Evolutionary conservation across 1,284 basidiomycete species (phyloP), one percentile per base, ranked within the genome.

Genomic region (Naganishia sp.): DNA sequence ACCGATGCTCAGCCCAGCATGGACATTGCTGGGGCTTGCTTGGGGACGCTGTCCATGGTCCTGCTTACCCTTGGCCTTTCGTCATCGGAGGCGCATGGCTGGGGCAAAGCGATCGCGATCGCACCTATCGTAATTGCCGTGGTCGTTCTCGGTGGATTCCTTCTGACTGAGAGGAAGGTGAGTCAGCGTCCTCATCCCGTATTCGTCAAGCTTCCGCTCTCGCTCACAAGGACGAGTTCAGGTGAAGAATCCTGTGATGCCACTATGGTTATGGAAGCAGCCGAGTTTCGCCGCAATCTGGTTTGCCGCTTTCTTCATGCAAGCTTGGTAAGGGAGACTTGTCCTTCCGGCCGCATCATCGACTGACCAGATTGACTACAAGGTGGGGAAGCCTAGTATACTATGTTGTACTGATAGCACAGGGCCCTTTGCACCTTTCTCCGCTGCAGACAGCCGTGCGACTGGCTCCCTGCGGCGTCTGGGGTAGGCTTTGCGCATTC

Each of bases 221-320:
- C 32, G 28, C 58, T 51, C 17, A 61, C 13, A 10, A n/a, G 32
- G 10, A 18, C 18, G 4, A 28, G 13, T 5, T 2, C 58, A 61
- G 58, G 58, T 61, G 3, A 50, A 51, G 47, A 61, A 61, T 31
- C 58, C 58, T 42, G 58, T 61, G 18, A 61, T 61, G 58, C 58
- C 58, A 11, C 47, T 61, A 2, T 61, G 58, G 58, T 23, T 61
- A 13, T 61, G 58, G 58, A 61, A 51, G 23, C 58, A 61, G 23
- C 47, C 47, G 21, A 51, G 47, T 23, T 61, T 61, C 18, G 58
- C 58, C 17, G 58, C 58, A 51, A 61, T 61, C 47, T 61, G 58
- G 58, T 61, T 61, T 23, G 50, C 58, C 25, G 58, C 58, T 17
- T 61, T 61, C 47, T 61, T 61, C 47, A 61, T 61, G 58, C 58